Conservation (phyloP, 108 stramenopile species). For the Cyclotella choctawhatcheeana region DNA sequence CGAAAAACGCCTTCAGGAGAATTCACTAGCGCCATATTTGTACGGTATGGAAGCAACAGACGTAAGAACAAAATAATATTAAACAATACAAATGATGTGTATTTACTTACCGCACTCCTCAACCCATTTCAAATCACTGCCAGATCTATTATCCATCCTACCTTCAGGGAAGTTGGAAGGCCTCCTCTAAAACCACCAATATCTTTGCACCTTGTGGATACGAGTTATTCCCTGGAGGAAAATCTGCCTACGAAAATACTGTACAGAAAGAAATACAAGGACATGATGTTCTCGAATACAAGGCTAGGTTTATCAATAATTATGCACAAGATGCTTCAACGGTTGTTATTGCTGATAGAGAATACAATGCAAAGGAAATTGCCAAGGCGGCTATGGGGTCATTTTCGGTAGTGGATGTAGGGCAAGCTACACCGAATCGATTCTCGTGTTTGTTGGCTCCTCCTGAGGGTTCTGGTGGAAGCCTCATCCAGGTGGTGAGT, state of each 20-base stretch:
- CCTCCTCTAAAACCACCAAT: constrained; percentile 52
- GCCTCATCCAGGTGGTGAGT: constrained; percentile 46
- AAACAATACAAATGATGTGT: no score
- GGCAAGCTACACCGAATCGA: constrained; percentile 76
- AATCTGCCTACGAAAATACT: constrained; percentile 57
- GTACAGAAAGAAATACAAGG: constrained; percentile 51
- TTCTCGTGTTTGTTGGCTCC: constrained; percentile 79
- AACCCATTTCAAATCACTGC: constrained; percentile 60
- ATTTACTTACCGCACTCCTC: no score
- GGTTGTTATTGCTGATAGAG: constrained; percentile 68
- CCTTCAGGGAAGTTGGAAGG: constrained; percentile 69
- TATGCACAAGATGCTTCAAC: constrained; percentile 15
- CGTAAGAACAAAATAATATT: no score
- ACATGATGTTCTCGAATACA: constrained; percentile 53
- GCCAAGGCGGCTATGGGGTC: constrained; percentile 84
- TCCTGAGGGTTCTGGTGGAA: constrained; percentile 32
- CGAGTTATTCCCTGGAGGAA: constrained; percentile 74
- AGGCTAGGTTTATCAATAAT: constrained; percentile 60
- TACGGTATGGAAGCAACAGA: constrained; percentile 11
- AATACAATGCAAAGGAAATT: constrained; percentile 76
- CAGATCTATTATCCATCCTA: constrained; percentile 74
- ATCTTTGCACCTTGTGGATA: constrained; percentile 80
- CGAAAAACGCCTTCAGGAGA: neutral
- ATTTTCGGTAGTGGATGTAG: constrained; percentile 73
- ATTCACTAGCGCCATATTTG: neutral